These are phyloP conservation scores for Hypoxylon subgilvum DNA, from an alignment of 495 filamentous ascomycete species.

Conservation along the genomic window DNA sequence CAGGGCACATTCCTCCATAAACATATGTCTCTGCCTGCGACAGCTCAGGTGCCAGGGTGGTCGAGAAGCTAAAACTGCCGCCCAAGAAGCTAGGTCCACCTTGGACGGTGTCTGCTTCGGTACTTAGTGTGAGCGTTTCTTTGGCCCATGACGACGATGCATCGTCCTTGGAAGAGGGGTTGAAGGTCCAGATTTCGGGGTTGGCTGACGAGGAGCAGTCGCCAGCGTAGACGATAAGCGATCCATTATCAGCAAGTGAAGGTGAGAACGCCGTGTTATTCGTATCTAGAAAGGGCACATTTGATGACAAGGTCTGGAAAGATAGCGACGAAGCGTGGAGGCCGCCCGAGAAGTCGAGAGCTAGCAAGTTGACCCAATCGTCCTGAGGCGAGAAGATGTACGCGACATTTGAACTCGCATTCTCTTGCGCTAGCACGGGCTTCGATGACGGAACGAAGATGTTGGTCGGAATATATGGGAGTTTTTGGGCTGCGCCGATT, in stretches of 20 bases:
- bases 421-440: conserved; percentile 43
- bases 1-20: conserved; percentile 91
- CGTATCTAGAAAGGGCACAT: conserved; percentile 68
- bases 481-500: conserved; percentile 42
- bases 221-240: conserved; percentile 72
- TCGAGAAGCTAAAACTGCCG: conserved; percentile 69
- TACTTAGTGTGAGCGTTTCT: conserved; percentile 28
- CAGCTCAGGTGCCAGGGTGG: conserved; percentile 55
- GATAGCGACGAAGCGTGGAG: conserved; percentile 59
- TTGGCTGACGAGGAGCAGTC: conserved; percentile 60
- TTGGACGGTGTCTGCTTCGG: conserved; percentile 34
- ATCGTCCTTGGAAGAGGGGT: conserved; percentile 21
- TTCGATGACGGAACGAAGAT: conserved; percentile 63
- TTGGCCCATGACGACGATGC: conserved; percentile 39
- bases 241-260: conserved; percentile 66
- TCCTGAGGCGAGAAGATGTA: conserved; percentile 66
- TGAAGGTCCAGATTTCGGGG: conserved; percentile 49
- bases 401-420: conserved; percentile 34
- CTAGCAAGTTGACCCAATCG: conserved; percentile 60
- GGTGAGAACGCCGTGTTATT: conserved; percentile 63
- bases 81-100: conserved; percentile 71
- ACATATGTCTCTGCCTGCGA: conserved; percentile 64
- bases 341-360: conserved; percentile 66
- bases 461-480: conserved; percentile 78
- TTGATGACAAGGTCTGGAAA: conserved; percentile 61